These are phyloP conservation scores for Schizosaccharomyces octosporus DNA, from an alignment of 805 yeast genomes.

Conservation along the genomic window DNA sequence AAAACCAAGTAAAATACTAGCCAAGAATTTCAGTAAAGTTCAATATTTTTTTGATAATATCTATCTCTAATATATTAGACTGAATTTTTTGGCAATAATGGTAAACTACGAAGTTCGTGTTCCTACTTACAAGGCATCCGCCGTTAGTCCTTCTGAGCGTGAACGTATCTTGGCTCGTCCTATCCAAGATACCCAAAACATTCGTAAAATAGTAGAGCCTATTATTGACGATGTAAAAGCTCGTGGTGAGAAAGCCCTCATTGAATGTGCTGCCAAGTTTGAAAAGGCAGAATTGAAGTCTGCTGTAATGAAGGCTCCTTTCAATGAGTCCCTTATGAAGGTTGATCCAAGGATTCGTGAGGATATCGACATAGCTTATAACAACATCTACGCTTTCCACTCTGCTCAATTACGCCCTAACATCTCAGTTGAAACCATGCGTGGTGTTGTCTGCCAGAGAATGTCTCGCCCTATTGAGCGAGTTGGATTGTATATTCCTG, in stretches of 20 bases:
- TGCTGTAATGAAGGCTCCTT: slow-evolving; percentile 74
- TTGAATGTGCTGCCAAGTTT: slow-evolving; percentile 77
- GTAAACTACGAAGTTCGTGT: not conserved
- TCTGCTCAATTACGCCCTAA: slow-evolving; percentile 56
- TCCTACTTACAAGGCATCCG: not conserved
- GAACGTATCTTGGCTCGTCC: slow-evolving; percentile 60
- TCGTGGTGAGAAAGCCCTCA: slow-evolving; percentile 64
- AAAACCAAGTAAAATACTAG: too few relatives aligned
- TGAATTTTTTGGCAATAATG: not conserved
- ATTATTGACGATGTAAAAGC: slow-evolving; percentile 54
- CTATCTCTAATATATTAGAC: too few relatives aligned
- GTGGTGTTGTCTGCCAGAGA: slow-evolving; percentile 84
- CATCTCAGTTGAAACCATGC: slow-evolving; percentile 70
- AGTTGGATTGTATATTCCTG: slow-evolving; percentile 92
- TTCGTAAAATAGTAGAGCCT: slow-evolving; percentile 79
- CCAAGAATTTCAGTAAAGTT: too few relatives aligned
- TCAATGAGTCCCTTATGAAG: slow-evolving; percentile 50
- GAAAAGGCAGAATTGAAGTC: slow-evolving; percentile 52
- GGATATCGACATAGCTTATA: slow-evolving; percentile 75
- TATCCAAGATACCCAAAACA: slow-evolving; percentile 79
- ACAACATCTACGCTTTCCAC: slow-evolving; percentile 77
- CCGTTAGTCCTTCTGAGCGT: not conserved
- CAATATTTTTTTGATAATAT: too few relatives aligned
- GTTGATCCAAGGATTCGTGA: slow-evolving; percentile 47
- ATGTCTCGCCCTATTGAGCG: slow-evolving; percentile 84